Evolutionary conservation across 441 rosid genomes (phyloP).

Genomic region (Erodium moschatum): DNA sequence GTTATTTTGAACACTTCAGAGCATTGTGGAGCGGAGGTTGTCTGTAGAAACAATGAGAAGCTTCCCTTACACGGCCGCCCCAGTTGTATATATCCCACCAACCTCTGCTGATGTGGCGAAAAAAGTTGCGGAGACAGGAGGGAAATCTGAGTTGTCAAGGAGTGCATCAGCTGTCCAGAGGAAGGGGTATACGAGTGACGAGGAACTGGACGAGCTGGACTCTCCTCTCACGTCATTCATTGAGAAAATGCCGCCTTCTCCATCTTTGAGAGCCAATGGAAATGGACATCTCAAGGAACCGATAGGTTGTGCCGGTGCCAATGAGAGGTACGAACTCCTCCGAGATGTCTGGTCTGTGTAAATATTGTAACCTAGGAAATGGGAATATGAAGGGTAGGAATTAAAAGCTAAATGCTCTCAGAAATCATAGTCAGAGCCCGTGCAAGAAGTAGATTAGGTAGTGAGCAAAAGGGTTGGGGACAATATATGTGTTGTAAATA

Average conservation of each 20-base stretch:
- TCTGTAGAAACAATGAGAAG: conserved; percentile 40
- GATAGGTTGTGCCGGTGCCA: conserved; percentile 24
- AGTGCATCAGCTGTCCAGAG: conserved; percentile 53
- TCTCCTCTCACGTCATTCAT: conserved; percentile 58
- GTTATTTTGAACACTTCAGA: conserved; percentile 30
- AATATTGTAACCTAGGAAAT: neutral
- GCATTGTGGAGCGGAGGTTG: conserved; percentile 46
- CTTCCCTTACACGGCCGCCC: conserved; percentile 67
- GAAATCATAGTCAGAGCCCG: neutral
- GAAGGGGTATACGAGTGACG: conserved; percentile 82
- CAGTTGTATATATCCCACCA: conserved; percentile 52
- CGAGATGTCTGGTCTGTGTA: conserved; percentile 65
- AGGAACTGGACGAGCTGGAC: conserved; percentile 79
- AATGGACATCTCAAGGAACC: conserved; percentile 27
- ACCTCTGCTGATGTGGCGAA: conserved; percentile 41
- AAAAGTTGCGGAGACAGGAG: conserved; percentile 42
- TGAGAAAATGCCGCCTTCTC: conserved; percentile 33
- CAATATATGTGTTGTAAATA: neutral
- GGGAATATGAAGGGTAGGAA: too few species aligned
- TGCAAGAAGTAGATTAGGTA: conserved; percentile 8
- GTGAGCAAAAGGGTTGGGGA: neutral
- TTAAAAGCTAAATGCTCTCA: too few species aligned
- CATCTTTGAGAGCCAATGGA: conserved; percentile 35
- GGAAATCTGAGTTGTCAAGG: conserved; percentile 39
- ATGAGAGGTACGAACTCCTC: conserved; percentile 66